phyloP scores from a whole-genome alignment of 768 basidiomycete species.

The Macrolepiota dolichaula region DNA sequence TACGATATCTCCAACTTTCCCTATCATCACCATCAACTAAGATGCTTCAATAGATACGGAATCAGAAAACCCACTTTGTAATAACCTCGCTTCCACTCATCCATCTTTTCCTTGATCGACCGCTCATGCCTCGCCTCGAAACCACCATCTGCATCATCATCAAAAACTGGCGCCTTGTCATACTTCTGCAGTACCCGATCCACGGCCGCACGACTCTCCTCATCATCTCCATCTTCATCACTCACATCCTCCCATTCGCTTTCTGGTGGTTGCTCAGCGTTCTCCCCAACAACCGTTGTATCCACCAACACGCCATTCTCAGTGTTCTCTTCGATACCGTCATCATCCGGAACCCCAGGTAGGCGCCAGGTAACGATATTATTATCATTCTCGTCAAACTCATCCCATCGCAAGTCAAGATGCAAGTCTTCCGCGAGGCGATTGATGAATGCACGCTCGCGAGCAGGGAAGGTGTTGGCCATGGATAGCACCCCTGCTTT shows the following conservation, averaged over 20 bases:
- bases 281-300: constrained; percentile 31
- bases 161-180: constrained; percentile 73
- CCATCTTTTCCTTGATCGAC: constrained; percentile 78
- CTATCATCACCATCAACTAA: constrained; percentile 33
- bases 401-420: constrained; percentile 86
- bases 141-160: constrained; percentile 66
- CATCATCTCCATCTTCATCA: constrained; percentile 57
- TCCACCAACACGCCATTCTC: constrained; percentile 5
- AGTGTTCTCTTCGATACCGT: constrained; percentile 29
- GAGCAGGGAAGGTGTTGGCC: constrained; percentile 75
- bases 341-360: constrained; percentile 40
- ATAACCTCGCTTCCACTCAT: constrained; percentile 88
- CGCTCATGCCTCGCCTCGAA: constrained; percentile 80
- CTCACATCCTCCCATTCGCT: constrained; percentile 56
- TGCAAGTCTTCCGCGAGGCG: constrained; percentile 76
- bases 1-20: constrained; percentile 85
- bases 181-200: constrained; percentile 87
- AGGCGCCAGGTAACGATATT: constrained; percentile 71
- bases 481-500: constrained; percentile 52
- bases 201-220: constrained; percentile 70
- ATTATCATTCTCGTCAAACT: constrained; percentile 80
- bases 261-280: constrained; percentile 24
- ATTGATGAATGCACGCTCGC: constrained; percentile 77
- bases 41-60: not conserved
- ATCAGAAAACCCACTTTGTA: constrained; percentile 61